Evolutionary conservation across 345 rosid genomes (phyloP).

Genomic region (Microcos paniculata): DNA sequence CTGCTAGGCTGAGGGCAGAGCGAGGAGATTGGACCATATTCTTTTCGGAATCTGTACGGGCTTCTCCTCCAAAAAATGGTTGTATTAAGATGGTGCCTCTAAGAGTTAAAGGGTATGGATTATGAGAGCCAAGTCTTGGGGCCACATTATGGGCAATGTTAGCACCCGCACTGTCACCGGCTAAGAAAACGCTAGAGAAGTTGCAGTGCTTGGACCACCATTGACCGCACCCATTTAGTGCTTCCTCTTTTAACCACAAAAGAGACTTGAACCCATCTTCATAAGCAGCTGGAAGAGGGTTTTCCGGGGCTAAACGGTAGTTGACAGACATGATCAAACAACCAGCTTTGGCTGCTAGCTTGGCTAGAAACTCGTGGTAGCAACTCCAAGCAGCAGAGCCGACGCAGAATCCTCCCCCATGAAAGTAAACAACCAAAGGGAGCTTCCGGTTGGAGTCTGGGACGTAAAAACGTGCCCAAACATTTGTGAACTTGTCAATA

Average conservation of each 20-base stretch:
- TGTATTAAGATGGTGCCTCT: constrained; percentile 56
- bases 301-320: constrained; percentile 64
- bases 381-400: constrained; percentile 68
- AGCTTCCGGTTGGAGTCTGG: constrained; percentile 42
- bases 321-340: constrained; percentile 52
- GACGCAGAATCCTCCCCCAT: constrained; percentile 68
- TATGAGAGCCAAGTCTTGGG: constrained; percentile 22
- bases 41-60: constrained; percentile 55
- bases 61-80: constrained; percentile 65
- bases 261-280: constrained; percentile 61
- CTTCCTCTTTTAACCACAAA: constrained; percentile 52
- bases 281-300: constrained; percentile 60
- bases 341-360: constrained; percentile 36
- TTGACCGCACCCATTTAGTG: constrained; percentile 7
- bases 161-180: constrained; percentile 77
- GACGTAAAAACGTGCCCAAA: constrained; percentile 68
- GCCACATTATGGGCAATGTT: constrained; percentile 60
- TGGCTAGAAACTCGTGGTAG: constrained; percentile 56
- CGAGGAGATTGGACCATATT: constrained; percentile 36
- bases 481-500: constrained; percentile 48
- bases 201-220: constrained; percentile 43
- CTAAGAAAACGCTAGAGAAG: constrained; percentile 42
- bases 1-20: constrained; percentile 51
- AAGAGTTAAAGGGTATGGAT: constrained; percentile 30
- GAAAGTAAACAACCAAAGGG: constrained; percentile 60